phyloP scores from a whole-genome alignment of 495 filamentous ascomycete genomes.

The Opeltia flavorubescens region DNA sequence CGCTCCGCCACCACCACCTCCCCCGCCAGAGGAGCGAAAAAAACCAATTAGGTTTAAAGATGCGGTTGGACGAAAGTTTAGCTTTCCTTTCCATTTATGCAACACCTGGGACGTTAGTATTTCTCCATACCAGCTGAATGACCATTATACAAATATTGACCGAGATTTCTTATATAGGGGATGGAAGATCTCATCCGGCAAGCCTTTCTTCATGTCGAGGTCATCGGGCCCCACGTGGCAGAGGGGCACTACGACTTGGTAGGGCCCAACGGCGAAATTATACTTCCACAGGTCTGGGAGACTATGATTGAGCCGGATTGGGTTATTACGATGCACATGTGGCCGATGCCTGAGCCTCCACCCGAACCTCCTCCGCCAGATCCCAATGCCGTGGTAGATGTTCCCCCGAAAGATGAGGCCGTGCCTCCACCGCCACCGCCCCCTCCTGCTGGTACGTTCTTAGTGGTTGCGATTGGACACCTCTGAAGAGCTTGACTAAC shows the following conservation, averaged over 20 bases:
- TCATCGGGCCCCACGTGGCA: conserved; percentile 68
- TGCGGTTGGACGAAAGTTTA: conserved; percentile 73
- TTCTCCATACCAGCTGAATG: not conserved
- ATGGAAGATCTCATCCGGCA: conserved; percentile 81
- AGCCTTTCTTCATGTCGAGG: conserved; percentile 74
- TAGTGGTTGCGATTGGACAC: no score
- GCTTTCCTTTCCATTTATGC: conserved; percentile 69
- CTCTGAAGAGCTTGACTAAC: no score
- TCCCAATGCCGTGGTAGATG: conserved; percentile 12
- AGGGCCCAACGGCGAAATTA: conserved; percentile 74
- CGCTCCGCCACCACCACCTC: conserved; percentile 12
- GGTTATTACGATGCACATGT: conserved; percentile 93
- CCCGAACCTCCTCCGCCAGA: conserved; percentile 18
- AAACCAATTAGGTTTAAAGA: conserved; percentile 73
- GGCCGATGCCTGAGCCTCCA: conserved; percentile 64
- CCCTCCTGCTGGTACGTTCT: conserved; percentile 1
- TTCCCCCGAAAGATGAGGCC: not conserved
- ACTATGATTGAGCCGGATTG: conserved; percentile 75
- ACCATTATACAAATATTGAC: not conserved
- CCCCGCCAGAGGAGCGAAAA: conserved; percentile 33
- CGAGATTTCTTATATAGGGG: conserved; percentile 34
- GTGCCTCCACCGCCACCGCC: conserved; percentile 17
- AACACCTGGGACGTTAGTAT: conserved; percentile 62
- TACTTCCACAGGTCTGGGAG: conserved; percentile 79
- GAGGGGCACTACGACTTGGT: conserved; percentile 77